Evolutionary conservation across 495 filamentous ascomycete species (phyloP).

Genomic region (Aspergillus egyptiacus): DNA sequence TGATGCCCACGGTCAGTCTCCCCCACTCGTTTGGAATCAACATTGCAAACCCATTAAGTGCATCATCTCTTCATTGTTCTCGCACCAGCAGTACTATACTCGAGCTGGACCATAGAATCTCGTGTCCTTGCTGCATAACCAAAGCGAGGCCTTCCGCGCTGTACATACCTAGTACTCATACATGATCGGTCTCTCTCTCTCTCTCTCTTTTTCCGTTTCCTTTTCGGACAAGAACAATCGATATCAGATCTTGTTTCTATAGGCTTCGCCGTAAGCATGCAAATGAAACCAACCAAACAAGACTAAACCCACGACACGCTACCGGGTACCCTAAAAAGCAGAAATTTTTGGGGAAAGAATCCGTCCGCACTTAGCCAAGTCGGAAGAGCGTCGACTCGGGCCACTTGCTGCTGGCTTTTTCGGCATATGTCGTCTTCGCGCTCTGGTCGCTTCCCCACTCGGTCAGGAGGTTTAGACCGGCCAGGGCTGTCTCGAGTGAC

Average conservation of each 20-base stretch:
- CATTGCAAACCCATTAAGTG: too few relatives aligned
- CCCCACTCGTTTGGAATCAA: too few relatives aligned
- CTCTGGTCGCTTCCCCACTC: constrained; percentile 54
- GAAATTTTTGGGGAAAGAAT: too few relatives aligned
- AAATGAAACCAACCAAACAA: constrained; percentile 4
- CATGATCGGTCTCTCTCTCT: too few relatives aligned
- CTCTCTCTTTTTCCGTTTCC: background rate
- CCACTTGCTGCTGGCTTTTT: constrained; percentile 65
- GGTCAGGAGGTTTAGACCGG: constrained; percentile 53
- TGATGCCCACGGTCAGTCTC: too few relatives aligned
- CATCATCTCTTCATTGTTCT: too few relatives aligned
- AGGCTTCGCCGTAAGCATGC: background rate
- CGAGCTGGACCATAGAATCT: too few relatives aligned
- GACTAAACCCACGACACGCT: background rate
- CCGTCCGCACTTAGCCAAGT: constrained; percentile 19
- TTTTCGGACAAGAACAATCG: background rate
- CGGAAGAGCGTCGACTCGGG: constrained; percentile 60
- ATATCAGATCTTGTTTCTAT: constrained; percentile 1
- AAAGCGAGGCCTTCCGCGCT: background rate
- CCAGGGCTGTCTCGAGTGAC: constrained; percentile 54
- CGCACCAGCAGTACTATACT: too few relatives aligned
- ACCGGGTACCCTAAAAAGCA: too few relatives aligned
- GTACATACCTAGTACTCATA: constrained; percentile 5
- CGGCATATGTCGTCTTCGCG: constrained; percentile 49
- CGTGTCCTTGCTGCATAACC: background rate